phyloP scores from a whole-genome alignment of 2,329 filamentous ascomycete species.

The Nemania serpens region DNA sequence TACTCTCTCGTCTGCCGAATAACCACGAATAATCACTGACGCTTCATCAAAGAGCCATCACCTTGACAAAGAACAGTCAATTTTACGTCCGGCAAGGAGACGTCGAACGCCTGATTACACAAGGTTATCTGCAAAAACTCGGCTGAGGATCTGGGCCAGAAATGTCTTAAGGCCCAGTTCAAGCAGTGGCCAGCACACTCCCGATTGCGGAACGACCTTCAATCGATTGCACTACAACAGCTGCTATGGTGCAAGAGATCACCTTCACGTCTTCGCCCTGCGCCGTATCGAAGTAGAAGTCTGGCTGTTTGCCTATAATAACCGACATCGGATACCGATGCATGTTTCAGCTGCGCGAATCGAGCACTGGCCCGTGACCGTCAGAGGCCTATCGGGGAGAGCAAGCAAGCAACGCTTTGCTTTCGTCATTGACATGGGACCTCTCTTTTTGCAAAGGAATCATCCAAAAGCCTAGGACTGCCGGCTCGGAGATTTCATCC shows the following conservation, averaged over 20 bases:
- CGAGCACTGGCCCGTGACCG: neutral
- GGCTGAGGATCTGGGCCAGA: conserved; percentile 58
- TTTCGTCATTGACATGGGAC: neutral
- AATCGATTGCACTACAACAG: neutral
- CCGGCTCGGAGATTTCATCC: neutral
- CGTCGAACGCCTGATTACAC: conserved; percentile 90
- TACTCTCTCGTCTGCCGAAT: neutral
- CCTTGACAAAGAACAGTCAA: conserved; percentile 95
- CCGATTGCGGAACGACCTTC: neutral
- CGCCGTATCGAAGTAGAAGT: neutral
- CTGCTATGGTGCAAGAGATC: neutral
- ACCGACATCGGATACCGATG: conserved; percentile 16
- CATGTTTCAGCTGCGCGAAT: conserved; percentile 3
- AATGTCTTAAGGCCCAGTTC: neutral
- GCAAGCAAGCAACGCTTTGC: neutral
- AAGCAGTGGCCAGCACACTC: neutral
- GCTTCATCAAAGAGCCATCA: conserved; percentile 72
- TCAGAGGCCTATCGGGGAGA: conserved; percentile 1
- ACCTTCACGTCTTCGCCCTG: neutral
- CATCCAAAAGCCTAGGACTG: neutral
- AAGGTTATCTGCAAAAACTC: conserved; percentile 92
- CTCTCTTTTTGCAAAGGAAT: conserved; percentile 14
- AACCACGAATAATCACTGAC: conserved; percentile 34
- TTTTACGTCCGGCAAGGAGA: conserved; percentile 96
- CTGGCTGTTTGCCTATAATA: neutral